Conservation (phyloP, 148 eudicot genomes). For the Camellia japonica region DNA sequence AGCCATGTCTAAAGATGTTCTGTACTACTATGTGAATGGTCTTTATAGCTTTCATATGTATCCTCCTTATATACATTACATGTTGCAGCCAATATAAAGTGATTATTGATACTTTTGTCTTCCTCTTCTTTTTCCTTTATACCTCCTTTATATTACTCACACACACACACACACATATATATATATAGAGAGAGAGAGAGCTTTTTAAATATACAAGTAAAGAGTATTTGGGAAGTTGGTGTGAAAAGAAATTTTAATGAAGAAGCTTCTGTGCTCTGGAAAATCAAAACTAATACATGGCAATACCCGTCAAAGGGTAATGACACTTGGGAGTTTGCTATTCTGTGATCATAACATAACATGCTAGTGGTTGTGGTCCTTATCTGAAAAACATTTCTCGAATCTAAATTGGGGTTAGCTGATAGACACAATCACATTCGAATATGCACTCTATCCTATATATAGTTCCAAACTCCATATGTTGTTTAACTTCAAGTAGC, state of each 20-base stretch:
- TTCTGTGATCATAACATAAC: no score
- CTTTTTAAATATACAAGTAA: no score
- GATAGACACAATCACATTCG: background rate
- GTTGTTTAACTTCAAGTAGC: background rate
- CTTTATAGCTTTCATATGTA: background rate
- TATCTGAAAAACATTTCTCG: no score
- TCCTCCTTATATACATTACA: background rate
- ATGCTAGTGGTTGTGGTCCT: no score
- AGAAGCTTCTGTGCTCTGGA: background rate
- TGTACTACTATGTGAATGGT: background rate
- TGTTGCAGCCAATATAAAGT: background rate
- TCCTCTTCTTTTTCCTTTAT: no score
- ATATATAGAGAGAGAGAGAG: no score
- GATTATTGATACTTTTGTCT: no score
- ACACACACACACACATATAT: no score
- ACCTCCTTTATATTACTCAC: no score
- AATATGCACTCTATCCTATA: background rate
- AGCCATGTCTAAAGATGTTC: conserved; percentile 21
- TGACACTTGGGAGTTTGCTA: no score
- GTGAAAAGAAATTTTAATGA: background rate
- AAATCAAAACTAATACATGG: background rate
- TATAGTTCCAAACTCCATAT: background rate
- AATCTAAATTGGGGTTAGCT: no score
- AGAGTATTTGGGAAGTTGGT: background rate
- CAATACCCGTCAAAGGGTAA: no score